phyloP scores from a whole-genome alignment of 352 stramenopile genomes.

The Pythium phragmitis region DNA sequence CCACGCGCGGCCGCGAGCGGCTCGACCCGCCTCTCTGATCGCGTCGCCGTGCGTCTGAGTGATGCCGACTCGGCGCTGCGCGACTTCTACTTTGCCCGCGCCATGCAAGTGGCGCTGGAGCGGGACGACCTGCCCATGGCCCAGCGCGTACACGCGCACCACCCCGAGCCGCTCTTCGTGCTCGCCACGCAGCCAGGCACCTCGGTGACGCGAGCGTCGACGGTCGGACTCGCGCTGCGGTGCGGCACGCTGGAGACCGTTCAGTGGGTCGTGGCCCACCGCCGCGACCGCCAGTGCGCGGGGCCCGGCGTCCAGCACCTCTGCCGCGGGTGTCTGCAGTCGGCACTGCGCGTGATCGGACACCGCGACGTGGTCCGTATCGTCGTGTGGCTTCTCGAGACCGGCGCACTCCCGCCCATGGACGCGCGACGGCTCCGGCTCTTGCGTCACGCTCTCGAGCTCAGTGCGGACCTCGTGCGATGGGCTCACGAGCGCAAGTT shows the following conservation, averaged over 20 bases:
- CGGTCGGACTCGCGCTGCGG: too few relatives aligned
- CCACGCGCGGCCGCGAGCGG: neutral
- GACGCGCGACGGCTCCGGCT: too few relatives aligned
- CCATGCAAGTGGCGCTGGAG: conserved; percentile 9
- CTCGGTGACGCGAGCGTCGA: neutral
- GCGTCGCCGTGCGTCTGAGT: neutral
- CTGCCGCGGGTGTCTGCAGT: neutral
- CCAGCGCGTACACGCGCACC: conserved; percentile 6
- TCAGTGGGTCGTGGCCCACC: too few relatives aligned
- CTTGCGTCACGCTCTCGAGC: too few relatives aligned
- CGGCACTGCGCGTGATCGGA: neutral
- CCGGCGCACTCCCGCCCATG: too few relatives aligned
- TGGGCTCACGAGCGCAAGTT: too few relatives aligned
- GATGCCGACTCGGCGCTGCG: neutral
- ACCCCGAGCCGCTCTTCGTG: neutral
- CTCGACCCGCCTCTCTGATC: neutral
- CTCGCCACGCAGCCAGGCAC: neutral
- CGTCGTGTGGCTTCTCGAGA: neutral
- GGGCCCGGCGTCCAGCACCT: neutral
- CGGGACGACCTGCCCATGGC: conserved; percentile 5
- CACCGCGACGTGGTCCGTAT: too few relatives aligned
- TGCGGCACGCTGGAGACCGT: too few relatives aligned
- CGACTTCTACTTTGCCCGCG: conserved; percentile 1
- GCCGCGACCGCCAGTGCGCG: neutral
- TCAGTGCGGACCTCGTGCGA: too few relatives aligned